Percentiles rank a stretch among this genome's conserved stretches.
Conservation (phyloP, 2,329 filamentous ascomycete genomes). For the Neopestalotiopsis clavispora region DNA sequence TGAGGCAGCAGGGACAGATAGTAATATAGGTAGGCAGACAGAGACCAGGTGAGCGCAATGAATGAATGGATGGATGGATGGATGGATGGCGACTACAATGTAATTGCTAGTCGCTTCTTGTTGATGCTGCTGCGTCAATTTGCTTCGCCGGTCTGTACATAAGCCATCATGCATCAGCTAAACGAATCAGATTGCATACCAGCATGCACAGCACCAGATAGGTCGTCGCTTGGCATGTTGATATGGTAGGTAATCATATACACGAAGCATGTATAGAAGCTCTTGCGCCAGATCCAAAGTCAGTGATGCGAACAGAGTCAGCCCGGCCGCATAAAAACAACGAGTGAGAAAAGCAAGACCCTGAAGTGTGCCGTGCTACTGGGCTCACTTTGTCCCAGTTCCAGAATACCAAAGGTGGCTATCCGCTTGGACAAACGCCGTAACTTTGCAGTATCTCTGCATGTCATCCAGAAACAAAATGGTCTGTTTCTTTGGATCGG, state of each 20-base stretch:
- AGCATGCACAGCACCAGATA: background rate
- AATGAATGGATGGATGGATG: background rate
- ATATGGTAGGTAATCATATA: no score
- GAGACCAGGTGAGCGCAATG: background rate
- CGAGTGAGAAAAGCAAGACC: background rate
- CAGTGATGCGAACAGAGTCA: background rate
- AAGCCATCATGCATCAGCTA: background rate
- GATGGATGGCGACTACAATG: background rate
- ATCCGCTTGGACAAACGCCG: background rate
- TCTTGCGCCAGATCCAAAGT: no score
- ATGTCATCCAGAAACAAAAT: background rate
- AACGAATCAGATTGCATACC: background rate
- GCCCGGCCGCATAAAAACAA: background rate
- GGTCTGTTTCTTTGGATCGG: background rate
- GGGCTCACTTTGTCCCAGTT: background rate
- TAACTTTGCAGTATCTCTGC: background rate
- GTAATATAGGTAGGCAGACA: background rate
- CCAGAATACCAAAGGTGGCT: background rate
- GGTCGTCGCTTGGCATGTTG: no score
- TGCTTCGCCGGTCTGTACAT: background rate
- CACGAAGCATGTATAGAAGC: no score
- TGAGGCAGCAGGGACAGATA: background rate
- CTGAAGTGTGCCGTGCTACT: background rate
- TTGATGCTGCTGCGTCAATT: background rate
- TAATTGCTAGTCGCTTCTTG: background rate